These are phyloP conservation scores for Chrysanthemum lavandulifolium DNA, from an alignment of 129 eudicot species.

Conservation along the genomic window DNA sequence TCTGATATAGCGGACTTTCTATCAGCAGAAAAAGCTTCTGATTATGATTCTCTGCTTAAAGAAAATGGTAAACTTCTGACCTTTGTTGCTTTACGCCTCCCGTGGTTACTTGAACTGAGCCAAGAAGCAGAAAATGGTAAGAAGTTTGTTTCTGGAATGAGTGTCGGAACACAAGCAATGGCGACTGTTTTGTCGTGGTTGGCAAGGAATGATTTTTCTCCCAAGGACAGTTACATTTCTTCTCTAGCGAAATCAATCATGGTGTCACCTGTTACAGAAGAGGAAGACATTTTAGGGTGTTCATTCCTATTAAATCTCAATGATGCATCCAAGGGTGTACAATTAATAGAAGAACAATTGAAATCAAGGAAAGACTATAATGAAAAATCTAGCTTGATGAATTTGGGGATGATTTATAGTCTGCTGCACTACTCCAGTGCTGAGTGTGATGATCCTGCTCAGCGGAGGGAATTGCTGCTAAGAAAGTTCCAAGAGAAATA, in stretches of 20 bases:
- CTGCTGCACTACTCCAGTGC: constrained; percentile 63
- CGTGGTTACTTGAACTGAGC: constrained; percentile 78
- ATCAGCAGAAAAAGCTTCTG: constrained; percentile 43
- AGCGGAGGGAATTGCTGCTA: constrained; percentile 73
- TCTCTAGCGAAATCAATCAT: constrained; percentile 68
- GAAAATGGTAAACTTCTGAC: constrained; percentile 65
- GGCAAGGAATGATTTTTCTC: constrained; percentile 70
- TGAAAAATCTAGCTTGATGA: constrained; percentile 90
- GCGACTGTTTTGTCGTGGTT: constrained; percentile 73
- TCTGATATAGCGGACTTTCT: constrained; percentile 57
- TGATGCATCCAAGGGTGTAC: constrained; percentile 89
- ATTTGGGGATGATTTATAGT: constrained; percentile 92
- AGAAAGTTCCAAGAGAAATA: constrained; percentile 67
- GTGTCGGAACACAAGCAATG: constrained; percentile 52
- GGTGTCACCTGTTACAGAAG: constrained; percentile 86
- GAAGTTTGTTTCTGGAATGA: constrained; percentile 23
- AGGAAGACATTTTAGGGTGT: constrained; percentile 80
- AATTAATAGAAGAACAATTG: constrained; percentile 77
- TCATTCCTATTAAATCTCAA: constrained; percentile 76
- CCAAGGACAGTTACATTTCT: constrained; percentile 72
- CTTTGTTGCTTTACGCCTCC: constrained; percentile 73
- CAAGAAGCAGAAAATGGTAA: constrained; percentile 44
- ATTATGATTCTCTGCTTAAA: constrained; percentile 54
- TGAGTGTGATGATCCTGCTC: constrained; percentile 62
- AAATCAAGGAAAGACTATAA: constrained; percentile 58